A percentile compares a stretch with the other conserved stretches of the same genome.
These are phyloP conservation scores for Trypanosoma scelopori DNA, from an alignment of 208 protist species.

Conservation along the genomic window DNA sequence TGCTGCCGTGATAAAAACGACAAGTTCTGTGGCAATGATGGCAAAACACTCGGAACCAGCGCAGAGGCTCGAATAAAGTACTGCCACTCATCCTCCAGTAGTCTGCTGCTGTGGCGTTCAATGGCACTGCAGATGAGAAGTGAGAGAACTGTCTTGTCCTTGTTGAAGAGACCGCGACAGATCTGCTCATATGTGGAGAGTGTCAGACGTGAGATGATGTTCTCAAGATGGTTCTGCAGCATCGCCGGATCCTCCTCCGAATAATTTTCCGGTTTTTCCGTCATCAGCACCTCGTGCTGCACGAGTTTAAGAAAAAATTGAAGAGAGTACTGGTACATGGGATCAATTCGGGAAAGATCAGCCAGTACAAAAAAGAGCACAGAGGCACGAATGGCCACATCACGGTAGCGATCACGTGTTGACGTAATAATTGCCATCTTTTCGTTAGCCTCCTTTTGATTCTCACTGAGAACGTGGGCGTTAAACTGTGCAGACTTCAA, in stretches of 20 bases:
- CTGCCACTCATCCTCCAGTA: slow-evolving; percentile 90
- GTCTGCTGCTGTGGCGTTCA: slow-evolving; percentile 48
- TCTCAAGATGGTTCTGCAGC: slow-evolving; percentile 73
- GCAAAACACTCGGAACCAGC: slow-evolving; percentile 78
- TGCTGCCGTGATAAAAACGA: slow-evolving; percentile 73
- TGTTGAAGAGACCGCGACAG: slow-evolving; percentile 97
- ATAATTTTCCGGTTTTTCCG: slow-evolving; percentile 52
- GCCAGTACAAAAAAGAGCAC: slow-evolving; percentile 96
- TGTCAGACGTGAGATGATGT: slow-evolving; percentile 88
- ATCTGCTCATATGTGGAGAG: slow-evolving; percentile 94
- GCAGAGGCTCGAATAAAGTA: slow-evolving; percentile 91
- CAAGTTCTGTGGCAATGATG: slow-evolving; percentile 42
- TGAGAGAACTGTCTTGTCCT: slow-evolving; percentile 96
- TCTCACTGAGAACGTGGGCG: slow-evolving; percentile 81
- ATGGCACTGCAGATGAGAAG: slow-evolving; percentile 93
- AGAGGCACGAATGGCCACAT: slow-evolving; percentile 88
- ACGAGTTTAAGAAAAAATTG: slow-evolving; percentile 97
- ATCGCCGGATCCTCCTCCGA: slow-evolving; percentile 50
- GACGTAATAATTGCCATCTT: slow-evolving; percentile 94
- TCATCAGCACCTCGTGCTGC: slow-evolving; percentile 78
- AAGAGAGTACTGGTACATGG: slow-evolving; percentile 99
- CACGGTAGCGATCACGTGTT: slow-evolving; percentile 86
- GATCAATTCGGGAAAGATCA: slow-evolving; percentile 94
- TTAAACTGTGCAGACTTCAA: slow-evolving; percentile 93
- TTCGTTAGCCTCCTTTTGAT: slow-evolving; percentile 87